A percentile compares a stretch with the other conserved stretches of the same genome.
Evolutionary conservation across 306 rosid species (phyloP).

Genomic region (Quercus glauca): DNA sequence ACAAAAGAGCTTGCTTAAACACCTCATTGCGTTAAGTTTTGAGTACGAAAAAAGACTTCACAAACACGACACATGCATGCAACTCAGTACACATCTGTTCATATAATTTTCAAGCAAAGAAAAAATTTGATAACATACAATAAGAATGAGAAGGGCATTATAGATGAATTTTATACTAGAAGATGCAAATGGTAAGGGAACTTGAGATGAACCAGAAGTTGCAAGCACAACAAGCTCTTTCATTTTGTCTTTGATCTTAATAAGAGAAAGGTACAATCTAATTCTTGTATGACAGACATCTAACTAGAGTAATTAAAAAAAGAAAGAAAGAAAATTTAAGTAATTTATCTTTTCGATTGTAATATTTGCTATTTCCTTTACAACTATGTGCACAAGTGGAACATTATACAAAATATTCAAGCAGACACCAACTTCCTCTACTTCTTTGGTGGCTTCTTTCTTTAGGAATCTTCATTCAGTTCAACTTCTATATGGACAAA

Average conservation of each 20-base stretch:
- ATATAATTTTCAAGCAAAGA: background rate
- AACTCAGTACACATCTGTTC: background rate
- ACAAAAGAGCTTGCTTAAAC: too few relatives aligned
- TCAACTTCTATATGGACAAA: slow-evolving; percentile 13
- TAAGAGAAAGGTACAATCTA: background rate
- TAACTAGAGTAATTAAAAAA: background rate
- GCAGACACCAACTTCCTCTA: slow-evolving; percentile 3
- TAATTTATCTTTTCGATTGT: background rate
- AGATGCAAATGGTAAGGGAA: background rate
- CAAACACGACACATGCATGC: background rate
- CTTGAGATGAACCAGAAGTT: background rate
- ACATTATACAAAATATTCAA: background rate
- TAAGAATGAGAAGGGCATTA: background rate
- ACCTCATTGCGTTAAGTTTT: too few relatives aligned
- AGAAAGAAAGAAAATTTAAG: background rate
- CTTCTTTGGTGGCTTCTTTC: slow-evolving; percentile 1
- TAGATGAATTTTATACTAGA: background rate
- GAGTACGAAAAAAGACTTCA: background rate
- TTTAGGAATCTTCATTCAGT: slow-evolving; percentile 15
- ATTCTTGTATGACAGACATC: background rate
- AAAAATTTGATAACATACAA: background rate
- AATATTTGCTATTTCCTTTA: background rate
- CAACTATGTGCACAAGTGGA: background rate
- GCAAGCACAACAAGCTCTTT: background rate
- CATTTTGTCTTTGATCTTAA: background rate